Evolutionary conservation across 2,329 filamentous ascomycete species (phyloP).

Genomic region (Aureobasidium mangrovei): DNA sequence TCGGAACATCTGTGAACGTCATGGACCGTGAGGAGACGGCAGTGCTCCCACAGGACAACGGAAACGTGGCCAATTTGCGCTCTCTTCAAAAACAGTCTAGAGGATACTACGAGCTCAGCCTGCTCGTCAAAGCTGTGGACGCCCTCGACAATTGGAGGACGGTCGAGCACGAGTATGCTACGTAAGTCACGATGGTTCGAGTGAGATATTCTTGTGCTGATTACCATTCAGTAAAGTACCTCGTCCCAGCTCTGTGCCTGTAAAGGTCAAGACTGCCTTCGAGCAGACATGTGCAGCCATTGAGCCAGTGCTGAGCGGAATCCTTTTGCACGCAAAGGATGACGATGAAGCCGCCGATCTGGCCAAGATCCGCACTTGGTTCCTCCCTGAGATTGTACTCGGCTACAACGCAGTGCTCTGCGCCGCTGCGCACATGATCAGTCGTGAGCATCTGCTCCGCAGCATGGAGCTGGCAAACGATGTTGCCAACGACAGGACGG

Average conservation of each 20-base stretch:
- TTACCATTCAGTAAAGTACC: conserved; percentile 13
- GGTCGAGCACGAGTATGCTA: conserved; percentile 32
- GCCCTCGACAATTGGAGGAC: conserved; percentile 36
- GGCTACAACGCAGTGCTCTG: conserved; percentile 76
- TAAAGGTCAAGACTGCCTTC: conserved; percentile 30
- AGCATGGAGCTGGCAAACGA: conserved; percentile 77
- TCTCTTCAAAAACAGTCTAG: conserved; percentile 23
- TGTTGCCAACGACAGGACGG: conserved; percentile 45
- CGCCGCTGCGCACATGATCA: conserved; percentile 64
- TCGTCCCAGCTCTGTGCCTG: conserved; percentile 19
- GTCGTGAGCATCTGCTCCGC: conserved; percentile 67
- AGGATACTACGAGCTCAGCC: conserved; percentile 36
- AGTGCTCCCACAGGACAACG: conserved; percentile 13
- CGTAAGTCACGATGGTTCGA: neutral
- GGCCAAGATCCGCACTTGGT: conserved; percentile 59
- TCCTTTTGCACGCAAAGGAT: conserved; percentile 23
- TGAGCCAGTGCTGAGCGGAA: conserved; percentile 27
- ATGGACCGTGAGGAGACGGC: conserved; percentile 20
- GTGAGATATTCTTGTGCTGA: neutral
- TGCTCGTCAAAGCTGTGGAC: conserved; percentile 34
- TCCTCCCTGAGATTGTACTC: conserved; percentile 77
- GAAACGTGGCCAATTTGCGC: conserved; percentile 19
- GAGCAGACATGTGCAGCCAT: conserved; percentile 32
- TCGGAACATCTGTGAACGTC: conserved; percentile 35
- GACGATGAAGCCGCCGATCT: conserved; percentile 51